Evolutionary conservation across 345 rosid species (phyloP).

Genomic region (Eucalyptus tenuipes): DNA sequence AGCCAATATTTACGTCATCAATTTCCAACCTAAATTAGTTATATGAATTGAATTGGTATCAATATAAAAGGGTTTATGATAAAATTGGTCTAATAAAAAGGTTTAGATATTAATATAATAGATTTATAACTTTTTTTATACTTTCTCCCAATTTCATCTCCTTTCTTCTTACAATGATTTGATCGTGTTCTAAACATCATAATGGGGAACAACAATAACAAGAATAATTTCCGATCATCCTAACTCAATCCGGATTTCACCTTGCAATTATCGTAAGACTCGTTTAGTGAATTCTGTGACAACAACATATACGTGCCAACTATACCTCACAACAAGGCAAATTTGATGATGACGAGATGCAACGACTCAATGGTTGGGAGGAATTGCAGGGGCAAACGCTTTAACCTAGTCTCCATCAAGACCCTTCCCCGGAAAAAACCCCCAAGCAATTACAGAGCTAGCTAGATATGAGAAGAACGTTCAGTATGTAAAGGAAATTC

Average conservation of each 20-base stretch:
- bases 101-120: too few species aligned
- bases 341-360: background rate
- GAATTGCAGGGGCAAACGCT: background rate
- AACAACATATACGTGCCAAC: background rate
- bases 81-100: fast-evolving
- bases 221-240: fast-evolving
- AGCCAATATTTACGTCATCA: fast-evolving
- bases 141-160: background rate
- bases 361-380: background rate
- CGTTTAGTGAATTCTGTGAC: background rate
- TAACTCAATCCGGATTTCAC: background rate
- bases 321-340: background rate
- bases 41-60: fast-evolving
- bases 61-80: too few species aligned
- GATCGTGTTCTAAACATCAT: background rate
- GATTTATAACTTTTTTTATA: too few species aligned
- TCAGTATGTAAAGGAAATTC: background rate
- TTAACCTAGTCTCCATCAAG: background rate
- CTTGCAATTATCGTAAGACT: background rate
- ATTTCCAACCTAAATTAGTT: fast-evolving
- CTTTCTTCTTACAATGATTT: background rate
- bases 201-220: fast-evolving
- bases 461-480: background rate
- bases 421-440: background rate
- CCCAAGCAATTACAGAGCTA: background rate